Conservation (phyloP, 441 rosid genomes). For the Pelargonium australe region DNA sequence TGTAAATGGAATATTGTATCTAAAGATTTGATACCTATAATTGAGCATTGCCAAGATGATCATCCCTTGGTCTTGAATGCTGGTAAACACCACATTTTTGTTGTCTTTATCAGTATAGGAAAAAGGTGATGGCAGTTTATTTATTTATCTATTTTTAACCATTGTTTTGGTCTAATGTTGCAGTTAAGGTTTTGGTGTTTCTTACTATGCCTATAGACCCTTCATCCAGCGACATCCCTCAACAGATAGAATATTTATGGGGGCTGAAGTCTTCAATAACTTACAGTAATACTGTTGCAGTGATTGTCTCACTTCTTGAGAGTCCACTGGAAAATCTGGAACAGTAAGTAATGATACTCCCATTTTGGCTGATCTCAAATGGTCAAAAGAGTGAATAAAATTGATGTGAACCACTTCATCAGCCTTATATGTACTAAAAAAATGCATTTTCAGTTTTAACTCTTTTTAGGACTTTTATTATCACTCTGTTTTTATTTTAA, state of each 20-base stretch:
- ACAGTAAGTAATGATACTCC: conserved; percentile 30
- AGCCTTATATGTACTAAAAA: not conserved
- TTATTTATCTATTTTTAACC: no score
- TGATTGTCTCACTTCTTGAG: conserved; percentile 74
- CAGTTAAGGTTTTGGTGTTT: conserved; percentile 93
- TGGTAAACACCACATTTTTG: conserved; percentile 32
- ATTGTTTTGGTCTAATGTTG: conserved; percentile 12
- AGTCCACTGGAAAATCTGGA: conserved; percentile 76
- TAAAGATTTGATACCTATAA: conserved; percentile 85
- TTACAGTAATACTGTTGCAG: conserved; percentile 52
- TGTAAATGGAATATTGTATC: conserved; percentile 85
- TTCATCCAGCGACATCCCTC: conserved; percentile 59
- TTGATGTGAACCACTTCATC: not conserved
- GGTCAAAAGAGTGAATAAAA: not conserved
- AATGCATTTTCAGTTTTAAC: not conserved
- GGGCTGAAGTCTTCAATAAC: conserved; percentile 70
- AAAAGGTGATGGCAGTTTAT: not conserved
- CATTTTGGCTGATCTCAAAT: not conserved
- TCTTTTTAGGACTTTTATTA: not conserved
- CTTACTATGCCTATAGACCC: conserved; percentile 90
- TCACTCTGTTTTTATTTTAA: not conserved
- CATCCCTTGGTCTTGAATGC: conserved; percentile 66
- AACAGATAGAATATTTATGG: conserved; percentile 83
- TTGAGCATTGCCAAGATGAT: conserved; percentile 61
- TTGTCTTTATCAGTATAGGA: not conserved